Evolutionary conservation across 495 filamentous ascomycete genomes (phyloP), one percentile per base, ranked within the genome.

Genomic region (Viridothelium virens): DNA sequence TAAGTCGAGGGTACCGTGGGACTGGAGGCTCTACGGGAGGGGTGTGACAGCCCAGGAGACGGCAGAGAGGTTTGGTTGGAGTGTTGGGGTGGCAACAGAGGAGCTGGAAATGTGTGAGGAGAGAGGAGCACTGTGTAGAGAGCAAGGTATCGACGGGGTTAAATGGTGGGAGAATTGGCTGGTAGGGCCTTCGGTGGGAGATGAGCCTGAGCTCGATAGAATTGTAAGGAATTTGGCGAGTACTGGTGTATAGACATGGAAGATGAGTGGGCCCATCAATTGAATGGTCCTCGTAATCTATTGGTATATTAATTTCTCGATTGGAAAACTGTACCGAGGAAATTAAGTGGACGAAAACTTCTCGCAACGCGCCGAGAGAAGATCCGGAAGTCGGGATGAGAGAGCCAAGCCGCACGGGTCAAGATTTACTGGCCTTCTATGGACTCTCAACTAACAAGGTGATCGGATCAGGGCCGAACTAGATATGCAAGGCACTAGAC

Each of bases 21-120:
- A 91, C 71, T 91, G 89, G 88, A 80, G 76, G 25, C 65, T 78
- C 33, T 95, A 89, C 73, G 95, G 93, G 2, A 82, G 86, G 48
- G 90, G 92, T 3, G 86, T 99, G 34, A 97, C 91, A 3, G 91
- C 92, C 7, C 88, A 93, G 70, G 92, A 97, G 73, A 84, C 85
- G 0, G 94, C 94, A 0, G 91, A 96, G 76, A 82, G 83, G 62
- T 99, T 99, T 78, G 91, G 92, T 33, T 99, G 94, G 94, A 97
- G 94, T 74, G 89, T 99, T 16, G 95, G 95, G n/a, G 94, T 99
- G 31, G 95, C 94, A 3, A 86, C 85, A 63, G 95, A 97, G 73
- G 95, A 97, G 75, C 77, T 99, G 38, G 92, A 96, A 76, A 97
- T 97, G 94, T 94, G 74, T 3, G 77, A 79, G 61, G 77, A 79